phyloP scores from a whole-genome alignment of 345 rosid species.

The Dovyalis caffra region DNA sequence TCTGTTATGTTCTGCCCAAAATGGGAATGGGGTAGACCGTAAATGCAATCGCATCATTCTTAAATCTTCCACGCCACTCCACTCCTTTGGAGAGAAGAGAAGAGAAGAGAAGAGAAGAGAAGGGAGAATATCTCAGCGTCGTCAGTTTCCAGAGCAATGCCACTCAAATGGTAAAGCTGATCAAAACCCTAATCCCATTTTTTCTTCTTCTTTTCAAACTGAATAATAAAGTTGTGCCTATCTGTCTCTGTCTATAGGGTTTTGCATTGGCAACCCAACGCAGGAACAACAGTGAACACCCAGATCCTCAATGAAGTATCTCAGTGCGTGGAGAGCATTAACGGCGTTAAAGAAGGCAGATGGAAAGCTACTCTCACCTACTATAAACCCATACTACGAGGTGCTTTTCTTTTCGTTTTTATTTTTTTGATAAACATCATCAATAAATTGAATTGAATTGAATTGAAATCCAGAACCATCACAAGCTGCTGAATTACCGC shows the following conservation, averaged over 20 bases:
- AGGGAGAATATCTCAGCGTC: neutral
- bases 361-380: slow-evolving; percentile 85
- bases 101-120: neutral
- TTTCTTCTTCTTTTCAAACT: neutral
- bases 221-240: neutral
- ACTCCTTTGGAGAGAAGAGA: too few relatives aligned
- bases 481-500: slow-evolving; percentile 50
- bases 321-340: slow-evolving; percentile 79
- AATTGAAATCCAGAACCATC: slow-evolving; percentile 44
- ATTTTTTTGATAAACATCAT: neutral
- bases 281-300: slow-evolving; percentile 75
- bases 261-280: slow-evolving; percentile 90
- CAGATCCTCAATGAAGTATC: slow-evolving; percentile 81
- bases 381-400: slow-evolving; percentile 65
- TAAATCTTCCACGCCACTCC: too few relatives aligned
- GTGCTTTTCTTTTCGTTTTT: slow-evolving; percentile 14
- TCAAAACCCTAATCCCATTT: neutral
- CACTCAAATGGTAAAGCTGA: slow-evolving; percentile 46
- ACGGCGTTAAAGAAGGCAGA: slow-evolving; percentile 83
- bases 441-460: neutral
- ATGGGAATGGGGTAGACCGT: too few relatives aligned
- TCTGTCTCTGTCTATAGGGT: slow-evolving; percentile 50
- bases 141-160: slow-evolving; percentile 25
- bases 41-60: neutral
- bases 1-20: too few relatives aligned